Percentiles rank a stretch among this genome's conserved stretches.
phyloP scores from a whole-genome alignment of 441 rosid genomes.

The Bruguiera hainesii region DNA sequence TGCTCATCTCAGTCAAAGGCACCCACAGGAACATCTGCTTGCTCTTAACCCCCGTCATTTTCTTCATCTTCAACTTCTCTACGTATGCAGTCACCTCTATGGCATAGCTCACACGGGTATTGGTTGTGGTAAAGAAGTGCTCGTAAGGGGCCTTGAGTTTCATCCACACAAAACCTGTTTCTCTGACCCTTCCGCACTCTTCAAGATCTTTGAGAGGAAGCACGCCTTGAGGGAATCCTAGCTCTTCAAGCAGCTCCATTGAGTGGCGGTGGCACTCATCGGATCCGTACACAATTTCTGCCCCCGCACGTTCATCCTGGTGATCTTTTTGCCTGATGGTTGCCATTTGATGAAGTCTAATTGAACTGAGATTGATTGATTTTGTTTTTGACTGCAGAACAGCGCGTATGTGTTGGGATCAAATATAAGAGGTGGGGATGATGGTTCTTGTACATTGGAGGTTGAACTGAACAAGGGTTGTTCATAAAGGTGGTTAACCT shows the following conservation, averaged over 20 bases:
- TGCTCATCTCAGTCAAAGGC: slow-evolving; percentile 76
- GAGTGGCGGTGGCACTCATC: slow-evolving; percentile 66
- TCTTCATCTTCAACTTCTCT: slow-evolving; percentile 83
- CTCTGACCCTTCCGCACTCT: slow-evolving; percentile 82
- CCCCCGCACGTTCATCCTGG: slow-evolving; percentile 50
- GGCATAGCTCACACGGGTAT: slow-evolving; percentile 60
- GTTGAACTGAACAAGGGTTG: slow-evolving; percentile 21
- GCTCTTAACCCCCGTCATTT: slow-evolving; percentile 89
- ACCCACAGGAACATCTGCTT: slow-evolving; percentile 86
- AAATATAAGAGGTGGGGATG: not conserved
- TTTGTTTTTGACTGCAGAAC: not conserved
- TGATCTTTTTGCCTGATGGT: slow-evolving; percentile 18
- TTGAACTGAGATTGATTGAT: not conserved
- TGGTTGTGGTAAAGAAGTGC: slow-evolving; percentile 65
- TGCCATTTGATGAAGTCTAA: slow-evolving; percentile 34
- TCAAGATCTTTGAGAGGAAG: slow-evolving; percentile 74
- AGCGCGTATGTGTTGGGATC: not conserved
- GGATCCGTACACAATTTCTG: slow-evolving; percentile 65
- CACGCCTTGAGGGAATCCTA: slow-evolving; percentile 91
- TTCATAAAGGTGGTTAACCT: slow-evolving; percentile 20
- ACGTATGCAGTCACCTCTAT: slow-evolving; percentile 76
- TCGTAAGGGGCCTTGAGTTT: slow-evolving; percentile 70
- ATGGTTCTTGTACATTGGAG: slow-evolving; percentile 1
- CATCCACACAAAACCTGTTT: slow-evolving; percentile 97
- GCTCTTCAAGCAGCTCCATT: slow-evolving; percentile 66